phyloP scores from a whole-genome alignment of 2,329 filamentous ascomycete genomes.

The Phaeoacremonium minimum region DNA sequence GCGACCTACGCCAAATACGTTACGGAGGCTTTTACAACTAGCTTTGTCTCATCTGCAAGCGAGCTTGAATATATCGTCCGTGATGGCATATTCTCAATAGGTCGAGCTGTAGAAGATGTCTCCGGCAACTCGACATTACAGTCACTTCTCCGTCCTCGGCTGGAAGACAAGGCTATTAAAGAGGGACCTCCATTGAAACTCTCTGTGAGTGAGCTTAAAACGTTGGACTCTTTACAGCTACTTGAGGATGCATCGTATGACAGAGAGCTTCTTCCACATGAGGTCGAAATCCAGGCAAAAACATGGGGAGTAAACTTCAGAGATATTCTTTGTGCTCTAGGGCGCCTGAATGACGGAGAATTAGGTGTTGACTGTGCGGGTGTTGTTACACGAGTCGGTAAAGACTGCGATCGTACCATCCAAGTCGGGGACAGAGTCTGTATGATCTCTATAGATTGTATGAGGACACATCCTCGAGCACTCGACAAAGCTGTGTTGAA shows the following conservation, averaged over 20 bases:
- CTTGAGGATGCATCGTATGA: conserved; percentile 10
- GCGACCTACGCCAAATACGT: too few relatives aligned
- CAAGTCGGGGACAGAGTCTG: conserved; percentile 20
- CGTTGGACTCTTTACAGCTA: conserved; percentile 10
- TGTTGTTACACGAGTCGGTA: conserved; percentile 24
- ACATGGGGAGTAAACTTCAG: conserved; percentile 30
- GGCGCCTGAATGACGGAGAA: conserved; percentile 21
- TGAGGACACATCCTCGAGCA: conserved; percentile 14
- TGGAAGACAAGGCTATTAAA: too few relatives aligned
- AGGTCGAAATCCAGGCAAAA: conserved; percentile 28
- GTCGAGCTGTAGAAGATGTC: too few relatives aligned
- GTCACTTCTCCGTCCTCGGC: too few relatives aligned
- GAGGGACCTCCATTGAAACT: conserved; percentile 4
- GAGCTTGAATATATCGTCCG: too few relatives aligned
- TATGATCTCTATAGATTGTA: conserved; percentile 12
- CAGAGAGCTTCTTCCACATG: conserved; percentile 10
- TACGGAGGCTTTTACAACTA: too few relatives aligned
- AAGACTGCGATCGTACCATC: too few relatives aligned
- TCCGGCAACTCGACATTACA: too few relatives aligned
- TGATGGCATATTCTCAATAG: too few relatives aligned
- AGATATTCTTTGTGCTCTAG: conserved; percentile 32
- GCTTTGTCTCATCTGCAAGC: too few relatives aligned
- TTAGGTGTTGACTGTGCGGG: conserved; percentile 23
- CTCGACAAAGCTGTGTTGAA: conserved; percentile 10
- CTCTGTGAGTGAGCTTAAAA: conserved; percentile 4